Evolutionary conservation across 257 asterid genomes (phyloP).

Genomic region (Vinca minor): DNA sequence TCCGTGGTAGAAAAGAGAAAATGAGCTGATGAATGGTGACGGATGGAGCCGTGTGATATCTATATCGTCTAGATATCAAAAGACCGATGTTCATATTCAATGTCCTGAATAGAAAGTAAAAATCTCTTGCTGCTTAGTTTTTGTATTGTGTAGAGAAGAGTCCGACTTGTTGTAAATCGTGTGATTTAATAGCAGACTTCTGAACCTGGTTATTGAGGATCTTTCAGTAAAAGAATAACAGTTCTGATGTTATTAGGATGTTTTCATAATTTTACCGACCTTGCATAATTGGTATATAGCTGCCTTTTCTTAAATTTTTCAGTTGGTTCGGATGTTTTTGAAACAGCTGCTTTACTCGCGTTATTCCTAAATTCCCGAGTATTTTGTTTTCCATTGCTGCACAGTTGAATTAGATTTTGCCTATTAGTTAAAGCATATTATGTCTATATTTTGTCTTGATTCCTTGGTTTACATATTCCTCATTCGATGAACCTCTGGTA

Average conservation of each 20-base stretch:
- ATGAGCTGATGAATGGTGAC: conserved; percentile 9
- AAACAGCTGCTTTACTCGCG: no score
- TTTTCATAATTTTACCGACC: conserved; percentile 3
- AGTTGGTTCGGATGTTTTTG: no score
- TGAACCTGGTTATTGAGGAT: conserved; percentile 3
- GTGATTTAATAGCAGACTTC: conserved; percentile 25
- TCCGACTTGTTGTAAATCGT: conserved; percentile 43
- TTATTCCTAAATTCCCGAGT: not conserved
- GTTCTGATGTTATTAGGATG: conserved; percentile 14
- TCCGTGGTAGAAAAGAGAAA: conserved; percentile 14
- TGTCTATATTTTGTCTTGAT: not conserved
- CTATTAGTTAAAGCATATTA: not conserved
- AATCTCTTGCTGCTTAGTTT: conserved; percentile 26
- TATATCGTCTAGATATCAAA: conserved; percentile 9
- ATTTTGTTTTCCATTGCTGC: not conserved
- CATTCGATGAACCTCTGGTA: not conserved
- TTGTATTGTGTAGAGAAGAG: conserved; percentile 31
- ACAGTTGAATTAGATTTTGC: not conserved
- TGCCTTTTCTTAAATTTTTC: conserved; percentile 12
- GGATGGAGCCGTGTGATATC: conserved; percentile 2
- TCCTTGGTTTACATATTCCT: not conserved
- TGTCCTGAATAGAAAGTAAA: conserved; percentile 16
- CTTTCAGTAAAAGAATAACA: conserved; percentile 10
- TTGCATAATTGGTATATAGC: not conserved
- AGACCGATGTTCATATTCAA: conserved; percentile 4